A percentile compares a stretch with the other conserved stretches of the same genome.
These are phyloP conservation scores for Astrothelium macrocarpum DNA, from an alignment of 495 filamentous ascomycete genomes.

Conservation along the genomic window DNA sequence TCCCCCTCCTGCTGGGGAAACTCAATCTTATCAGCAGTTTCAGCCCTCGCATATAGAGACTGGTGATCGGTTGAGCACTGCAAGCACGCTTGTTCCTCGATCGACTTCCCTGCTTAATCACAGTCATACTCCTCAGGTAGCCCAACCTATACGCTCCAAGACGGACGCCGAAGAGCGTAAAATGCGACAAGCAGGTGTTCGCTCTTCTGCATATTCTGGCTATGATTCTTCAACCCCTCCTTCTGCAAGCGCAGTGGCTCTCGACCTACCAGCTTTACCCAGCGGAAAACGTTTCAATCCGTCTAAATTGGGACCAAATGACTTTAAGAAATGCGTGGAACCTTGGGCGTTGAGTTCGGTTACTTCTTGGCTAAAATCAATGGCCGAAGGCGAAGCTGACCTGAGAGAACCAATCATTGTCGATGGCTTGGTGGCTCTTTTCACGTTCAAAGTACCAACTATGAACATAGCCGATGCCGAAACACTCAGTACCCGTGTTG, in stretches of 20 bases:
- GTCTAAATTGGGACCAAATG: slow-evolving; percentile 70
- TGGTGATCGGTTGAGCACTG: not conserved
- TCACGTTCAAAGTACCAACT: slow-evolving; percentile 92
- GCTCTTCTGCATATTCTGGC: slow-evolving; percentile 37
- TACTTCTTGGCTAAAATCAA: slow-evolving; percentile 71
- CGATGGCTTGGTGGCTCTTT: slow-evolving; percentile 79
- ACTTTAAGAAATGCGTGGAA: slow-evolving; percentile 77
- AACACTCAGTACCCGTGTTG: slow-evolving; percentile 66
- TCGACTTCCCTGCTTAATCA: slow-evolving; percentile 78
- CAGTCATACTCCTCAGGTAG: slow-evolving; percentile 67
- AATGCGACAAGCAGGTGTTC: slow-evolving; percentile 43
- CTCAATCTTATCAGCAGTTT: slow-evolving; percentile 8
- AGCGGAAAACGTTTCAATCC: slow-evolving; percentile 55
- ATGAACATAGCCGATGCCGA: slow-evolving; percentile 99
- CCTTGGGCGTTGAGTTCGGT: slow-evolving; percentile 93
- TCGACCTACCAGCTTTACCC: slow-evolving; percentile 42
- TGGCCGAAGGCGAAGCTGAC: slow-evolving; percentile 78
- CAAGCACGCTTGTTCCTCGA: slow-evolving; percentile 52
- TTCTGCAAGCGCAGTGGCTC: slow-evolving; percentile 41
- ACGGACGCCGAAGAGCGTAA: slow-evolving; percentile 74
- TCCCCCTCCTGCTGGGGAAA: slow-evolving; percentile 52
- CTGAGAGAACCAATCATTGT: slow-evolving; percentile 71
- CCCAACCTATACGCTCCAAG: slow-evolving; percentile 79
- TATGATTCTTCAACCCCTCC: slow-evolving; percentile 38
- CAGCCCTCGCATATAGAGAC: slow-evolving; percentile 12